These are phyloP conservation scores for Microdochium paspali DNA, from an alignment of 2,329 filamentous ascomycete species.

Conservation along the genomic window DNA sequence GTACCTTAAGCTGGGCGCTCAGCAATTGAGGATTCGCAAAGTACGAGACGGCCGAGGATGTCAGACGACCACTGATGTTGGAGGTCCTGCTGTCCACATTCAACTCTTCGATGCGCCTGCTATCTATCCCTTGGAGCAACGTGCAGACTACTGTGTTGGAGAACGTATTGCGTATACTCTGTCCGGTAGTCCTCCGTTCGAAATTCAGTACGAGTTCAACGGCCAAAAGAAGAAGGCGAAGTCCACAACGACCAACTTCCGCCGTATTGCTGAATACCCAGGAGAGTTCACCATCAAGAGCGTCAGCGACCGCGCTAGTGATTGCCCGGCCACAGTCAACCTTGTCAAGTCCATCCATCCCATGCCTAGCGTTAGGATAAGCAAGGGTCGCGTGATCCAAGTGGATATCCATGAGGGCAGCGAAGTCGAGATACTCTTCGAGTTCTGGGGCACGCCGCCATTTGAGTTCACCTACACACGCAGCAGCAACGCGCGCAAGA, in stretches of 20 bases:
- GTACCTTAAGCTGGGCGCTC: conserved; percentile 78
- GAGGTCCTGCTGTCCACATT: conserved; percentile 73
- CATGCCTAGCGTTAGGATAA: conserved; percentile 84
- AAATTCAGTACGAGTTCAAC: conserved; percentile 85
- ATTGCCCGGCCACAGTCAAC: conserved; percentile 73
- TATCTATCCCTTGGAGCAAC: conserved; percentile 78
- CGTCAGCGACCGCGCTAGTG: conserved; percentile 77
- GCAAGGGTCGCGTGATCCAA: conserved; percentile 68
- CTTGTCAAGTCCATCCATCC: conserved; percentile 81
- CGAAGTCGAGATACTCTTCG: conserved; percentile 85
- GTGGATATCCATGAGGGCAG: conserved; percentile 96
- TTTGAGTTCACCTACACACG: conserved; percentile 98
- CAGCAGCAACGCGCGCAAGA: conserved; percentile 74
- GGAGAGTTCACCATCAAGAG: conserved; percentile 83
- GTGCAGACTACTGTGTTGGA: conserved; percentile 86
- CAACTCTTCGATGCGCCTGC: conserved; percentile 88
- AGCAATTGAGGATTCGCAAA: conserved; percentile 80
- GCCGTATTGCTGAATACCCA: conserved; percentile 83
- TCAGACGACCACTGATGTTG: conserved; percentile 63
- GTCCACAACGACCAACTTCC: conserved; percentile 73
- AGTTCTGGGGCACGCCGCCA: conserved; percentile 90
- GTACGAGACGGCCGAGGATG: conserved; percentile 84
- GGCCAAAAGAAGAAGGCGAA: conserved; percentile 70
- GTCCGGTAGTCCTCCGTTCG: conserved; percentile 84
- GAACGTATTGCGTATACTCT: conserved; percentile 90